Base-by-base conservation (phyloP, 2,329 filamentous ascomycete species). In the Sporothrix euskadiensis region DNA sequence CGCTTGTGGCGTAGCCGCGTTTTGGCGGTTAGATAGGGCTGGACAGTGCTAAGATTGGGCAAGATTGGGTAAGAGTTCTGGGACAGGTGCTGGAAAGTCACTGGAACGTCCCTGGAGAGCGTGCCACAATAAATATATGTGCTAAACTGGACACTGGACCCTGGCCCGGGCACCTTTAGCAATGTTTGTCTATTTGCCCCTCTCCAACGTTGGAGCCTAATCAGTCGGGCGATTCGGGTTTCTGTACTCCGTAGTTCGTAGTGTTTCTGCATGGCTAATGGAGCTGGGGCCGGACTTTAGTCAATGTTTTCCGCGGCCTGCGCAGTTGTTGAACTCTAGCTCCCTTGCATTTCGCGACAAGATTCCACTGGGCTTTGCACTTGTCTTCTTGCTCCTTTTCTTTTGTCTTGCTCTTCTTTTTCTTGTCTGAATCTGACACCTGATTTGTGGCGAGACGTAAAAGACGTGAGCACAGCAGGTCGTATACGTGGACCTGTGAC, bases 401-500 rank as follows among this genome's bases (percentile, higher is more conserved):
- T 16, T 1, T 57, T 57, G 26, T 5, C 32, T 14, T 30, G 26
- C 9, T 32, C 3, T 14, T 35, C 14, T 35, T 14, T 65, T 19
- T 61, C 9, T 30, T n/a, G 7, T 57, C 54, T 14, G 22, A 14
- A 16, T 22, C 16, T 1, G 52, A 35, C 35, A 70, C n/a, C 52
- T 57, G 52, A 70, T 57, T 44, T 59, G 52, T 59, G 68, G 68
- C 52, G 68, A 70, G 52, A 70, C 30, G 32, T 49, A 41, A 14
- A 35, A 70, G 52, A 70, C 19, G 44, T 49, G 44, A 49, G 44
- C n/a, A 56, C 47, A 32, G 49, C 4, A 30, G n/a, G 26, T n/a
- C 19, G 22, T 22, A 47, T 59, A 71, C 69, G 69, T 71, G 68
- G 52, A 47, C 68, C 52, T 69, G 47, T 69, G 12, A 44, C 44